A percentile compares a stretch with the other conserved stretches of the same genome.
Evolutionary conservation across 768 basidiomycete species (phyloP).

Genomic region (Lentinula raphanica): DNA sequence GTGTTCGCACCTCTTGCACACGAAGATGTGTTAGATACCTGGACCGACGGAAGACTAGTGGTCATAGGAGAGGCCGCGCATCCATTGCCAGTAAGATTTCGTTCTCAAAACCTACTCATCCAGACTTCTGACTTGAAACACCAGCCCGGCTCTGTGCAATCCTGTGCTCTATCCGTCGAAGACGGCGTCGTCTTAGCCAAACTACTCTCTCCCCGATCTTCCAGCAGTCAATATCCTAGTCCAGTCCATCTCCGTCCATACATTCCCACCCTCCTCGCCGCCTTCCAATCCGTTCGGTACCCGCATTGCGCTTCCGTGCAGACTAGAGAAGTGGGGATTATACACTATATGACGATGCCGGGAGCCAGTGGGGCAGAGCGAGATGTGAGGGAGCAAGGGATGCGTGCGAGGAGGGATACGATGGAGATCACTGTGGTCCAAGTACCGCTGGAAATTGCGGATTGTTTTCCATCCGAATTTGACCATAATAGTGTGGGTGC

Average conservation of each 20-base stretch:
- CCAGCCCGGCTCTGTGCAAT: conserved; percentile 48
- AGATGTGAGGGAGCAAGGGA: conserved; percentile 36
- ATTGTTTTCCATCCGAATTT: background rate
- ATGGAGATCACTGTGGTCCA: conserved; percentile 24
- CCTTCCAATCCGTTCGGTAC: conserved; percentile 52
- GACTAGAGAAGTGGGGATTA: conserved; percentile 38
- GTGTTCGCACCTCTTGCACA: conserved; percentile 33
- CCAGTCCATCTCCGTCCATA: conserved; percentile 33
- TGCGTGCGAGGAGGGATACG: conserved; percentile 27
- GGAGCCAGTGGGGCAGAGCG: conserved; percentile 34
- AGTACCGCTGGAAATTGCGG: background rate
- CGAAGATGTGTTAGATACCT: conserved; percentile 40
- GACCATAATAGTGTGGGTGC: background rate
- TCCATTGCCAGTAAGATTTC: conserved; percentile 42
- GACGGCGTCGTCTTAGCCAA: conserved; percentile 57
- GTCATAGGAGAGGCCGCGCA: conserved; percentile 54
- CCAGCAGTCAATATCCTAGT: conserved; percentile 40
- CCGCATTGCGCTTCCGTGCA: conserved; percentile 37
- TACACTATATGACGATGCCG: conserved; percentile 36
- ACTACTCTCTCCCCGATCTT: conserved; percentile 43
- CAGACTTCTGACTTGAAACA: background rate
- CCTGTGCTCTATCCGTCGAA: conserved; percentile 48
- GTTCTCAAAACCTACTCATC: background rate
- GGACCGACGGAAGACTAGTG: conserved; percentile 43
- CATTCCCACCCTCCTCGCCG: conserved; percentile 43